Percentiles rank a stretch among this genome's conserved stretches.
These are phyloP conservation scores for Strigomonas oncopelti DNA, from an alignment of 208 protist genomes.

Conservation along the genomic window DNA sequence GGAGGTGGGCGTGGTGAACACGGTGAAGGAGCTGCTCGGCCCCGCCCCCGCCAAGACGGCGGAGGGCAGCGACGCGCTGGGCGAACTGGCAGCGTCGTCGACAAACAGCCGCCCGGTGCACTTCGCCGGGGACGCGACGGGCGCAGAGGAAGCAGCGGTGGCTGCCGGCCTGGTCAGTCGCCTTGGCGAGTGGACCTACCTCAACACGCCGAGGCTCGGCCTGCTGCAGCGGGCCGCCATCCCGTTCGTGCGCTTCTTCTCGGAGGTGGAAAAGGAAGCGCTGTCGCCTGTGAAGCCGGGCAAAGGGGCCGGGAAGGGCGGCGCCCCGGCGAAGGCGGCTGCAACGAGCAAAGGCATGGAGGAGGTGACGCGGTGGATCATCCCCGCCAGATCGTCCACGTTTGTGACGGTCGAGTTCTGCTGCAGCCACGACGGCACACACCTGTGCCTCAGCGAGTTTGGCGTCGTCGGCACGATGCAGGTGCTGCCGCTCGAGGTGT, in stretches of 20 bases:
- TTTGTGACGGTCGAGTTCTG: conserved; percentile 80
- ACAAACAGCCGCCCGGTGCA: conserved; percentile 3
- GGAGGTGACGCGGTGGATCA: conserved; percentile 80
- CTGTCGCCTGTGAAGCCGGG: conserved; percentile 10
- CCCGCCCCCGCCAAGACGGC: neutral
- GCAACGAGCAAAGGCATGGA: conserved; percentile 33
- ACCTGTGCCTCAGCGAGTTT: conserved; percentile 53
- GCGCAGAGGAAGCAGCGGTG: neutral
- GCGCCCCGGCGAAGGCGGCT: conserved; percentile 19
- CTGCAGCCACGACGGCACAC: conserved; percentile 43
- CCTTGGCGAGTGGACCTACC: conserved; percentile 29
- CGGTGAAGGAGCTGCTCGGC: neutral
- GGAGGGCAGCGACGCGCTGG: neutral
- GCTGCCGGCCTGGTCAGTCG: neutral
- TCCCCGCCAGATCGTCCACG: conserved; percentile 63
- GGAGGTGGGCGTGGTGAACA: neutral
- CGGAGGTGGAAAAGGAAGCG: conserved; percentile 61
- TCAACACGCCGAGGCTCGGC: conserved; percentile 23
- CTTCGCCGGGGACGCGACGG: neutral
- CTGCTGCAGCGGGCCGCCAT: neutral
- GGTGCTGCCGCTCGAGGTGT: conserved; percentile 42
- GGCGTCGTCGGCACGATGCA: conserved; percentile 77
- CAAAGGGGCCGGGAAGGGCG: conserved; percentile 30
- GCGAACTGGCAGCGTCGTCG: neutral
- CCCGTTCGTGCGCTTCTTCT: conserved; percentile 73